Conservation (phyloP, 164 flowering plant genomes). For the Kalanchoe fedtschenkoi region DNA sequence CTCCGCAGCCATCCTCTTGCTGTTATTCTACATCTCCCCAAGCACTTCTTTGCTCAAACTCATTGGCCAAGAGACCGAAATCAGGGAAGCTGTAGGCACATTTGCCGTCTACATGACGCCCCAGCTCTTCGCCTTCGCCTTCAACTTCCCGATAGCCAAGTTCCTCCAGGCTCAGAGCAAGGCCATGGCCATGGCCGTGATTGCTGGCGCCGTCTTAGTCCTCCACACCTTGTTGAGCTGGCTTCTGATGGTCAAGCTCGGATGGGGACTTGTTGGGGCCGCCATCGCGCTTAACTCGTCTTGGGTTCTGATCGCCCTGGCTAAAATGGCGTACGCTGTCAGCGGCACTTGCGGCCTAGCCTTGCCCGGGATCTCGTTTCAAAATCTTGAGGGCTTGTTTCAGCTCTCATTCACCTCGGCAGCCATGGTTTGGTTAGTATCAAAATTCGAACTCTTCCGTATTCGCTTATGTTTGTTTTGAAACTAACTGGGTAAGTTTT, state of each 20-base stretch:
- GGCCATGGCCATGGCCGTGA: conserved; percentile 47
- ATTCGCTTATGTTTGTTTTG: too few species aligned
- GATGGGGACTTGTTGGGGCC: conserved; percentile 68
- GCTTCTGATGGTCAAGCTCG: conserved; percentile 20
- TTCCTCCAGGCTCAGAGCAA: conserved; percentile 41
- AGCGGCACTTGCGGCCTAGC: conserved; percentile 51
- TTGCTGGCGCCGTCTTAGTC: conserved; percentile 32
- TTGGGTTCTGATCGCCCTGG: conserved; percentile 59
- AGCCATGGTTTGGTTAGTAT: conserved; percentile 61
- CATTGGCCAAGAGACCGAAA: conserved; percentile 25
- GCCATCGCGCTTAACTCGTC: conserved; percentile 57
- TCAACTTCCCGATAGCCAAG: conserved; percentile 33
- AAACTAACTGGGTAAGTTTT: too few species aligned
- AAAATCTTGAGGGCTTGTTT: conserved; percentile 53
- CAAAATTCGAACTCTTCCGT: too few species aligned
- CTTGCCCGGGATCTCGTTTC: conserved; percentile 55
- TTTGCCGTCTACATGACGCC: conserved; percentile 25
- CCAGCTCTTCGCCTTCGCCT: conserved; percentile 24
- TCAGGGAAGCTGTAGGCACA: conserved; percentile 22
- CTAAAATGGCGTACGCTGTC: conserved; percentile 47
- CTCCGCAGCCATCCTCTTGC: conserved; percentile 15
- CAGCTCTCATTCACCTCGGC: conserved; percentile 70
- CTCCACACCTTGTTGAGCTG: conserved; percentile 50
- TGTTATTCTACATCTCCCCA: conserved; percentile 24
- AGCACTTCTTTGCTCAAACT: conserved; percentile 17